Conservation (phyloP, 2,329 filamentous ascomycete genomes). For the Xylariaceae sp. region DNA sequence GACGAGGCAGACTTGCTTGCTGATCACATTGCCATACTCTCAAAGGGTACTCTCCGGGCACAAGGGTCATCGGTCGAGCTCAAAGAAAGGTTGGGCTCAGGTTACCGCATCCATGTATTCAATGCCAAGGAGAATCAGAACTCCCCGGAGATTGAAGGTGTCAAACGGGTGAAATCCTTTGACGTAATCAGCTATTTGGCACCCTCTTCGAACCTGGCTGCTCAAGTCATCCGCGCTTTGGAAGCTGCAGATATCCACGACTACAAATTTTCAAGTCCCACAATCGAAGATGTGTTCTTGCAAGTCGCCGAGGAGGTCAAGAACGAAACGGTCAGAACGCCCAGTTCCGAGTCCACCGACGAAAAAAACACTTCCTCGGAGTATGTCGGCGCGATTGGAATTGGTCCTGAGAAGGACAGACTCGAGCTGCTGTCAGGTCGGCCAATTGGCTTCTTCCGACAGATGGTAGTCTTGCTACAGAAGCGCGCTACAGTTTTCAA, state of each 20-base stretch:
- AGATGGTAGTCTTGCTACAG: constrained; percentile 69
- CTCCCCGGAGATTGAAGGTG: constrained; percentile 50
- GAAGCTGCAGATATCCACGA: constrained; percentile 65
- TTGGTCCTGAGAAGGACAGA: constrained; percentile 31
- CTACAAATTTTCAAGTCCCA: constrained; percentile 83
- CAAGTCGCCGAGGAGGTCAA: constrained; percentile 77
- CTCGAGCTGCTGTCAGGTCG: constrained; percentile 64
- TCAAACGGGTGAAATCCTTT: constrained; percentile 56
- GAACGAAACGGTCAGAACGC: constrained; percentile 38
- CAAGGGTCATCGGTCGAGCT: constrained; percentile 81
- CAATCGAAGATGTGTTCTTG: constrained; percentile 89
- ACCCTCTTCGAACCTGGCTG: constrained; percentile 64
- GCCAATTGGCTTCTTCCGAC: constrained; percentile 64
- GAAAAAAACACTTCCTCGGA: constrained; percentile 25
- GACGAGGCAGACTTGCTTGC: constrained; percentile 89
- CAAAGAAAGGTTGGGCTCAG: constrained; percentile 76
- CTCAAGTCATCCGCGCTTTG: constrained; percentile 65
- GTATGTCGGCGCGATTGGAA: constrained; percentile 13
- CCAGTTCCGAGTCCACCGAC: constrained; percentile 7
- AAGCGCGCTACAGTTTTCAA: constrained; percentile 77
- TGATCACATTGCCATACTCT: constrained; percentile 84
- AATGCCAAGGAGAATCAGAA: constrained; percentile 49
- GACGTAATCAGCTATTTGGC: constrained; percentile 73
- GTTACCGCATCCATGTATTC: constrained; percentile 76
- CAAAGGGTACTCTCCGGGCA: constrained; percentile 76